Evolutionary conservation across 2,329 filamentous ascomycete genomes (phyloP).

Genomic region (Trichoderma breve): DNA sequence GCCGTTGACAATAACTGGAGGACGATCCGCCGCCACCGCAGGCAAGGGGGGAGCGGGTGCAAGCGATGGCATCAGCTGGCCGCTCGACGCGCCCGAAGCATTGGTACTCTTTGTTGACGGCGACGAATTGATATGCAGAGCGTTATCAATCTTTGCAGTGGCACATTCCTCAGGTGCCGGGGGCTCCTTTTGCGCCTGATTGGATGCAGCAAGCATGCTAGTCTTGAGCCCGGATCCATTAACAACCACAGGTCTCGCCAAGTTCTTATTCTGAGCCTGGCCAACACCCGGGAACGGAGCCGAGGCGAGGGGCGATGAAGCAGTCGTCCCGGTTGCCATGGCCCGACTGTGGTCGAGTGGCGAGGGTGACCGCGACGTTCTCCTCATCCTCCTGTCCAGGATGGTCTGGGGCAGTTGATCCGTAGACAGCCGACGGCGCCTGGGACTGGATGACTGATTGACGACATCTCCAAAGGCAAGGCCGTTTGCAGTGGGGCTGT

Average conservation of each 20-base stretch:
- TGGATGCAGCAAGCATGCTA: constrained; percentile 28
- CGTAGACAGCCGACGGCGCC: constrained; percentile 49
- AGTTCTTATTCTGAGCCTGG: constrained; percentile 32
- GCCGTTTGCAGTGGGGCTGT: constrained; percentile 32
- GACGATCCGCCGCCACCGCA: constrained; percentile 25
- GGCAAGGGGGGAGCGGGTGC: constrained; percentile 22
- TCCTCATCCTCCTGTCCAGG: constrained; percentile 52
- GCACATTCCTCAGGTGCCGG: constrained; percentile 26
- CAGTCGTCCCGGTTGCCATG: constrained; percentile 39
- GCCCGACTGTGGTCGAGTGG: constrained; percentile 51
- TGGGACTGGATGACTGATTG: constrained; percentile 35
- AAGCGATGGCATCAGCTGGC: constrained; percentile 3
- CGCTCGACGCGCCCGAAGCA: background rate
- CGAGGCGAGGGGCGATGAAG: constrained; percentile 39
- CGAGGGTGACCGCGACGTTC: constrained; percentile 56
- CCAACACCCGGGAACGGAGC: constrained; percentile 36
- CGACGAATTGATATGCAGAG: constrained; percentile 29
- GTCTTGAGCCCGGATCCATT: constrained; percentile 47
- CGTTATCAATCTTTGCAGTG: constrained; percentile 27
- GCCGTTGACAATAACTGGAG: constrained; percentile 39
- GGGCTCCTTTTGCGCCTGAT: constrained; percentile 5
- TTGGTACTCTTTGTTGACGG: background rate
- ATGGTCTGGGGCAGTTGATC: constrained; percentile 55
- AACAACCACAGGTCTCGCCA: constrained; percentile 51
- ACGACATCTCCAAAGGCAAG: constrained; percentile 50